These are phyloP conservation scores for Solanum paucissectum DNA, from an alignment of 257 asterid species.

Conservation along the genomic window DNA sequence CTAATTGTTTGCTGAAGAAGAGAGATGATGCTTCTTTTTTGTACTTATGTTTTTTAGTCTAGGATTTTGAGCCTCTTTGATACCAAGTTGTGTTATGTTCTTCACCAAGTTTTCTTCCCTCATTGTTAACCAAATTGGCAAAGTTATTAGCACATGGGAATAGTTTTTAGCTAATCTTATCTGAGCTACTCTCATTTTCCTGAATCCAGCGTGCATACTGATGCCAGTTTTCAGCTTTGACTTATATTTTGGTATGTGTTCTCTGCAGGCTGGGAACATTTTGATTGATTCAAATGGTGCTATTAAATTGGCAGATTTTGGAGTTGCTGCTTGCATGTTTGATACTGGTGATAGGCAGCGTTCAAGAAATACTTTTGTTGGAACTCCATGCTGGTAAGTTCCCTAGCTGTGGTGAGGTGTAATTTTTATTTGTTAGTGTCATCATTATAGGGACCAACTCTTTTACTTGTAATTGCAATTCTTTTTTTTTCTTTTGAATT, in stretches of 20 bases:
- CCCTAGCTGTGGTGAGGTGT: background rate
- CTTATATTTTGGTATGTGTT: background rate
- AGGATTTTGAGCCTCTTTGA: background rate
- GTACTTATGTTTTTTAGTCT: background rate
- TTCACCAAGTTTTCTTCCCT: background rate
- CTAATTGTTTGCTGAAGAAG: background rate
- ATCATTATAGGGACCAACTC: background rate
- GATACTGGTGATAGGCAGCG: conserved; percentile 98
- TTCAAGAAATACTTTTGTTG: conserved; percentile 95
- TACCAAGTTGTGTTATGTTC: background rate
- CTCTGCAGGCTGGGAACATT: conserved; percentile 92
- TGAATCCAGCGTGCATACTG: background rate
- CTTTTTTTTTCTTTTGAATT: background rate
- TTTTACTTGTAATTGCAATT: background rate
- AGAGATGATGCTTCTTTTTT: background rate
- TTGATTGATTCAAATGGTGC: conserved; percentile 72
- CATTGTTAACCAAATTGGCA: background rate
- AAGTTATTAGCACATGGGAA: background rate
- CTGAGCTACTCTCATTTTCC: background rate
- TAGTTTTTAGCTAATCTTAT: background rate
- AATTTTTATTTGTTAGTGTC: background rate
- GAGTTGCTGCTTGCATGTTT: conserved; percentile 96
- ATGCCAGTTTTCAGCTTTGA: background rate
- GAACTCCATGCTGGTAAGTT: conserved; percentile 96
- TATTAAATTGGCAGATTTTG: conserved; percentile 92